Base-by-base conservation (phyloP, 441 rosid genomes). In the Jatropha podagrica region DNA sequence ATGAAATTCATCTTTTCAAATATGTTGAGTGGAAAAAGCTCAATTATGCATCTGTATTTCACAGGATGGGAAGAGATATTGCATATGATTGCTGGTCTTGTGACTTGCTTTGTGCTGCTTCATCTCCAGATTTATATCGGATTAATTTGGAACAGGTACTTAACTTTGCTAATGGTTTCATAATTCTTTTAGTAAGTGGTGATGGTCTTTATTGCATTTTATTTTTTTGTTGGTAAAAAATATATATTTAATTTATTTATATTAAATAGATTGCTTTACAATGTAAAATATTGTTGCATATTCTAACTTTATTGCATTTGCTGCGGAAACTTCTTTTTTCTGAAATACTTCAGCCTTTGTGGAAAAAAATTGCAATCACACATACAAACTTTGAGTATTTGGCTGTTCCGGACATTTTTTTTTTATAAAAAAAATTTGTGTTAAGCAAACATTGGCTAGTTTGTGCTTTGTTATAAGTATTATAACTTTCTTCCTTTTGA, bases 61-160 rank as follows among this genome's bases (percentile, higher is more conserved):
- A 69, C 84, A 95, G 97, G 85, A 92, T 93, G 98, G 99, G 99
- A 67, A 90, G 97, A 81, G 93, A 93, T 76, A 90, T 92, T 80
- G 68, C 89, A 20, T 93, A 92, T 83, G 95, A 93, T 83, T 72
- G 77, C 83, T 92, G 98, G 96, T 88, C 97, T 37, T 95, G 96
- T 86, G 98, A 95, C 90, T 84, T 95, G 83, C 88, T 95, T 74
- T 95, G 99, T 75, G 98, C 98, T 83, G 98, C 98, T 72, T 92
- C 97, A n/a, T 93, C 98, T 64, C 90, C 98, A 67, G 95, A 91
- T 81, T 65, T 93, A 15, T 95, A 91, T 81, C 83, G 99, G 78
- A 90, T 95, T 78, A 95, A 95, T 85, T 84, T 95, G 79, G 96
- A 95, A 69, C 93, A 95, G 97, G 99, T 92, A 62, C 32, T 9